Base-by-base conservation (phyloP, 2,329 filamentous ascomycete species). In the Arthrobotrys megalospora region DNA sequence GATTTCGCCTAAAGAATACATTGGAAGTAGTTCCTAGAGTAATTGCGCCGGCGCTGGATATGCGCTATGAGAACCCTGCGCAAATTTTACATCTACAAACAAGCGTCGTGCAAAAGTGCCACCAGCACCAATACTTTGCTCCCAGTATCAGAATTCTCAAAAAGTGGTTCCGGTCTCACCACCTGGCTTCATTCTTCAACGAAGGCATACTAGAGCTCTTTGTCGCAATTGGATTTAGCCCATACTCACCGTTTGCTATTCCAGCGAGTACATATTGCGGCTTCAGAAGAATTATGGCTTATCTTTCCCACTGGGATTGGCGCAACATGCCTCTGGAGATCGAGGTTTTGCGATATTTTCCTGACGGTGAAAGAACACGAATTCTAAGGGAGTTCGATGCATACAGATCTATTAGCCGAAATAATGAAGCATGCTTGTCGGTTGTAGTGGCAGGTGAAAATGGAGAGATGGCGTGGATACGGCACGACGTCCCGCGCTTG, bases 181-280 rank as follows among this genome's bases (percentile, higher is more conserved):
- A 96, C 80, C 89, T 99, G 7, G 86, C 89, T 3, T 88, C 88
- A 12, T 92, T 97, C 83, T 87, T 98, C 81, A 87, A 88, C 34
- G 90, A 93, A 38, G 93, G 97, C 83, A 86, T 97, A 53, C 88
- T 97, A 76, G 96, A 99, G 85, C 88, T 99, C 14, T 86, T 97
- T 60, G 92, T 91, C 11, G 88, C 92, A 1, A 90, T 91, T 64
- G 89, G 90, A 14, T 99, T 98, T 85, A 86, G 96, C 7, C 89
- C 92, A 60, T 92, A 94, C 0, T 90, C 92, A 80, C 94, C 96
- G 0, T 97, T 93, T 91, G 86, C 88, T 43, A 86, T 88, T 0
- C 95, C 96, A 0, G 91, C 92, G 0, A 95, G 91, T 81, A 43
- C 48, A 50, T 70, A 70, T n/a, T 70, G 66, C 32, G 66, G 65